Evolutionary conservation across 2,329 filamentous ascomycete genomes (phyloP), one percentile per base, ranked within the genome.

Genomic region (Phoma sp.): DNA sequence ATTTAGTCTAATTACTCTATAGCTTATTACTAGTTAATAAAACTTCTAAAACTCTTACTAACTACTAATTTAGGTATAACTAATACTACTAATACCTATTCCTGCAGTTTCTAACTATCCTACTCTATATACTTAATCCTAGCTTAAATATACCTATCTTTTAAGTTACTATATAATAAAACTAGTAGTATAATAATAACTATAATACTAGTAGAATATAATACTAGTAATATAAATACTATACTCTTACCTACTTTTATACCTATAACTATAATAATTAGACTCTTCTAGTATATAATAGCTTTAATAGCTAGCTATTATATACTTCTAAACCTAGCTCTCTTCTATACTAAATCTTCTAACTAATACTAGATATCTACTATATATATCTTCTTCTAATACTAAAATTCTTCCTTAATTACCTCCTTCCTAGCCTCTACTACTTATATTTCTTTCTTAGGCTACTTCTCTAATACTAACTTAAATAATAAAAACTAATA

Each of bases 281-380:
- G 39, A 21, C 47, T 51, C 38, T 45, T 18, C 25, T 51, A 23
- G n/a, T 34, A 21, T 21, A 51, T 51, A 29, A 51, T 51, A 14
- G 47, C 47, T 30, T 43, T 12, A 11, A 39, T 14, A 25, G n/a
- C 21, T 6, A n/a, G 20, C n/a, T 39, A 26, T 21, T 39, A 23
- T 9, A 7, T 12, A n/a, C 37, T 15, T 2, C 20, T 14, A 14
- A 28, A 39, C 37, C n/a, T 4, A 11, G 32, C 15, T 34, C 28
- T 12, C 34, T 11, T 33, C 6, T 37, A 12, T 7, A 32, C 6
- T 26, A 50, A 15, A 11, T 17, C 5, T 20, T 42, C n/a, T 9
- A 42, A 15, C 23, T 4, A 42, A 15, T 12, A 12, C 38, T 42
- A 20, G 23, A 30, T 42, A 30, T 42, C 38, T 29, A 29, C n/a